Evolutionary conservation across 2,329 filamentous ascomycete species (phyloP).

Genomic region (Juglanconis oblonga): DNA sequence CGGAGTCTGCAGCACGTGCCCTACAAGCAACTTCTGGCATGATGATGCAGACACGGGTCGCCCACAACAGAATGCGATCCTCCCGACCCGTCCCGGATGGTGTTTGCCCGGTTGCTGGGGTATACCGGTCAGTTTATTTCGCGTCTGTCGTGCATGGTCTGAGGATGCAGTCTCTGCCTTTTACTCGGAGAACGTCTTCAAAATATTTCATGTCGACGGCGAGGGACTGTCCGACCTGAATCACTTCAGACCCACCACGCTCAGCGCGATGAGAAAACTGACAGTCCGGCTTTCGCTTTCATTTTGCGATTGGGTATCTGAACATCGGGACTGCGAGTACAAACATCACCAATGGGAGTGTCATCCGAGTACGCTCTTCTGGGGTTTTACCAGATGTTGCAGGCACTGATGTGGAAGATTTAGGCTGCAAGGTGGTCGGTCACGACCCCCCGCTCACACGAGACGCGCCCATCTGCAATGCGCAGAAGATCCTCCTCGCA

Average conservation of each 20-base stretch:
- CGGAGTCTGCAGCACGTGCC: too few relatives aligned
- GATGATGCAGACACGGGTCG: too few relatives aligned
- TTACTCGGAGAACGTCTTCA: neutral
- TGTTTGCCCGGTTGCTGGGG: neutral
- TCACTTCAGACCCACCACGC: neutral
- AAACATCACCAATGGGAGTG: too few relatives aligned
- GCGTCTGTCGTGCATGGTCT: neutral
- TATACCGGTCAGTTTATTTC: neutral
- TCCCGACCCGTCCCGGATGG: too few relatives aligned
- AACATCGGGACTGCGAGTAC: too few relatives aligned
- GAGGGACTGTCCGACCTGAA: neutral
- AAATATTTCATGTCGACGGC: neutral
- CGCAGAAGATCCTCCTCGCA: neutral
- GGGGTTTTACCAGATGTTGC: too few relatives aligned
- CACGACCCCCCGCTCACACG: neutral
- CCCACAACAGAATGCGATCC: too few relatives aligned
- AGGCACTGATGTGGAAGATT: neutral
- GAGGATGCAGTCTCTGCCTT: neutral
- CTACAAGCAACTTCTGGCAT: too few relatives aligned
- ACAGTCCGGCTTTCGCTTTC: neutral
- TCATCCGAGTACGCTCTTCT: too few relatives aligned
- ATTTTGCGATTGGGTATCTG: neutral
- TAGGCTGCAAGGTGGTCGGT: neutral
- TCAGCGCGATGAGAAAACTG: neutral
- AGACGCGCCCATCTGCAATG: too few relatives aligned